A percentile compares a stretch with the other conserved stretches of the same genome.
phyloP scores from a whole-genome alignment of 2,329 filamentous ascomycete species.

The Pestalotiopsis sp. region DNA sequence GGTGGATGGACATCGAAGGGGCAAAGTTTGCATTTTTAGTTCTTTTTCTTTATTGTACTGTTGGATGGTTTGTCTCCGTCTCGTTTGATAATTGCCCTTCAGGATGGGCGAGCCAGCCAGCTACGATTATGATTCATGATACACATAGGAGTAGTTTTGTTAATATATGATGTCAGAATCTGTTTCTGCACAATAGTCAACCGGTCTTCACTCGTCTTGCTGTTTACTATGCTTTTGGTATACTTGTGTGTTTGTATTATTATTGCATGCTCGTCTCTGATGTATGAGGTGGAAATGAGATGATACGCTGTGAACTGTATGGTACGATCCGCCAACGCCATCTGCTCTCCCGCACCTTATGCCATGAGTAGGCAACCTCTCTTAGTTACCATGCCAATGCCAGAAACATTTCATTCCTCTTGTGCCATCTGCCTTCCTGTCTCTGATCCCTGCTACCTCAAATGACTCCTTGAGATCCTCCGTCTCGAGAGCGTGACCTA shows the following conservation, averaged over 20 bases:
- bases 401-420: background rate
- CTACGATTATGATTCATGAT: slow-evolving; percentile 8
- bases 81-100: background rate
- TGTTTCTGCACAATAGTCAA: background rate
- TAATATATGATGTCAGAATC: background rate
- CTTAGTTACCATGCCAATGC: too few relatives aligned
- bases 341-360: too few relatives aligned
- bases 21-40: too few relatives aligned
- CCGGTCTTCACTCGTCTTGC: background rate
- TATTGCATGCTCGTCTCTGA: too few relatives aligned
- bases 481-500: too few relatives aligned
- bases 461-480: too few relatives aligned
- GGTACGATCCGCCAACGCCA: too few relatives aligned
- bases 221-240: background rate
- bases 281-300: too few relatives aligned
- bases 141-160: background rate
- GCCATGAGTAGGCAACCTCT: too few relatives aligned
- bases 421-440: background rate
- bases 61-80: background rate
- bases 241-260: background rate
- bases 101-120: background rate
- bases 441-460: background rate
- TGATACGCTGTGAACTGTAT: too few relatives aligned
- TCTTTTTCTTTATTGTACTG: background rate
- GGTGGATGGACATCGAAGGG: background rate